Base-by-base conservation (phyloP, 805 yeast species). In the Saccharomycopsis synnaedendra region DNA sequence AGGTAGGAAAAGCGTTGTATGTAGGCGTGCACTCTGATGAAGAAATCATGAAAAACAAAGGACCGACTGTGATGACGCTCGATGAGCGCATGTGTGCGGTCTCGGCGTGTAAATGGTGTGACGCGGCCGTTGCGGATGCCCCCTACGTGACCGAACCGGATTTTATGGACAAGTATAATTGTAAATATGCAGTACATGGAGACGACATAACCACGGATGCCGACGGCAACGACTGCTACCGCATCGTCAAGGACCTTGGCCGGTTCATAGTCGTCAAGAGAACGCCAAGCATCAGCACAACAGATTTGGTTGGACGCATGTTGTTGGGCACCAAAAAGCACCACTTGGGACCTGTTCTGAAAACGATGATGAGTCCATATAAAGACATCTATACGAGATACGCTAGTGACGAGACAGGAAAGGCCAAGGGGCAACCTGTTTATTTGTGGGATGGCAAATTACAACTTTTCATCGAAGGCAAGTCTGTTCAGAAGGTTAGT, bases 151-250 rank as follows among this genome's bases (percentile, higher is more conserved):
- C 98, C 0, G 84, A 80, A 54, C 94, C 95, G 1, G 67, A 66
- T 39, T 82, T 86, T 45, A 75, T 88, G 86, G 87, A 84, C 56
- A 55, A 69, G 30, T 76, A 76, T 59, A 76, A 75, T 5, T 93
- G 98, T 67, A 65, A 77, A 59, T 93, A 80, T 61, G 98, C 93
- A n/a, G 96, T 93, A 7, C 98, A 93, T 63, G 98, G 98, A 5
- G 98, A 93, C 64, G 98, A 93, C 60, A 87, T 93, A 55, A 93
- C 97, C 30, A 85, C 97, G 1, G 97, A 93, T 64, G 96, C 96
- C 10, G 74, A 86, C 59, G 98, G 98, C 2, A 80, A 85, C 48
- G 98, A 93, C 65, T 87, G 97, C 58, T 93, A 93, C 65, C 82
- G 83, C 49, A 71, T 63, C 30, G 85, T 89, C 55, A 89, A 90